Conservation (phyloP, 2,329 filamentous ascomycete species). For the Paecilomyces sp. region DNA sequence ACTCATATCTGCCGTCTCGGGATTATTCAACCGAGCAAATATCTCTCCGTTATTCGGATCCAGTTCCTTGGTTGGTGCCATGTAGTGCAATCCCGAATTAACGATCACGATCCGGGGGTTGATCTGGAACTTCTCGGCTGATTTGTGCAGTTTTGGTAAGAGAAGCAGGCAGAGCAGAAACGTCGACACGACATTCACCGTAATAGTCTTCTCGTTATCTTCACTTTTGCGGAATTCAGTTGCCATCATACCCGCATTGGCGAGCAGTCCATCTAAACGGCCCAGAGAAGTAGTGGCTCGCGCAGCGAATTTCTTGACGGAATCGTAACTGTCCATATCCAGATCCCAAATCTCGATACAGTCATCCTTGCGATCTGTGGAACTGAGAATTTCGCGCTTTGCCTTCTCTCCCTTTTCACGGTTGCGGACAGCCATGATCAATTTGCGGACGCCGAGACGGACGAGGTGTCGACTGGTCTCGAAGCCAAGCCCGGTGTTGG, state of each 20-base stretch:
- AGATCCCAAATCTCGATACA: constrained; percentile 44
- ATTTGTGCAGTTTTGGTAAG: constrained; percentile 11
- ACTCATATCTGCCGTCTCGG: constrained; percentile 8
- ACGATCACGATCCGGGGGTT: constrained; percentile 10
- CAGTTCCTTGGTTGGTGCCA: constrained; percentile 7
- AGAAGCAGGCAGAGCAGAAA: constrained; percentile 14
- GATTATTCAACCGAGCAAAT: constrained; percentile 9
- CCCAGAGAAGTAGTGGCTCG: constrained; percentile 26
- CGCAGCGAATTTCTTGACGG: constrained; percentile 35
- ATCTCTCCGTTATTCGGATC: constrained; percentile 6
- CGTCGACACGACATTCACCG: constrained; percentile 30
- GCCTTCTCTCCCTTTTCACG: constrained; percentile 37
- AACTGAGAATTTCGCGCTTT: constrained; percentile 11
- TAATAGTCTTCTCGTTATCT: constrained; percentile 21
- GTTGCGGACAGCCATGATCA: constrained; percentile 45
- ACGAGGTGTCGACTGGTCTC: constrained; percentile 37
- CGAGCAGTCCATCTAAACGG: constrained; percentile 38
- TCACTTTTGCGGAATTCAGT: constrained; percentile 8
- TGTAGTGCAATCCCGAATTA: constrained; percentile 13
- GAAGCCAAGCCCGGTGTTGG: constrained; percentile 45
- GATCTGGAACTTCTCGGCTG: constrained; percentile 7
- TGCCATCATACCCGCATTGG: constrained; percentile 37
- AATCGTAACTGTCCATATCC: constrained; percentile 43
- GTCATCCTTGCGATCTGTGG: constrained; percentile 27
- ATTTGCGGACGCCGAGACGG: constrained; percentile 28